Conservation (phyloP, 257 asterid species). For the Buddleja alternifolia region DNA sequence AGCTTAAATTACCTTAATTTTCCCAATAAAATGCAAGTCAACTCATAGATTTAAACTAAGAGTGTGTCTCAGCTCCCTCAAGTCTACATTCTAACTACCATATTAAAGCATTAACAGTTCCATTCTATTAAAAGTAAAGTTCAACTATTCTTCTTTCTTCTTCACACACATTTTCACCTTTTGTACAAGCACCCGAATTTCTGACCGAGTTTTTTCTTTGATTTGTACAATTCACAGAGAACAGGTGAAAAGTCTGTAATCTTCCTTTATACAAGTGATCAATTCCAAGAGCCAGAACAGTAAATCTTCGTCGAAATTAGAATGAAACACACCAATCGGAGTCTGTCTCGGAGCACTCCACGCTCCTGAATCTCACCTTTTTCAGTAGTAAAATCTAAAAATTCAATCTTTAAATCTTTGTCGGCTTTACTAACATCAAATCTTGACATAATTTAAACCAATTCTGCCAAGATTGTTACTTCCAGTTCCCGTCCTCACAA, state of each 20-base stretch:
- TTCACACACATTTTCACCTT: not conserved
- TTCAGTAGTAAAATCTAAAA: not conserved
- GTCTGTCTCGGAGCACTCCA: not conserved
- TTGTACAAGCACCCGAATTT: not conserved
- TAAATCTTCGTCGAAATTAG: not conserved
- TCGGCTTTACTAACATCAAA: not conserved
- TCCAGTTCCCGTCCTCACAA: not conserved
- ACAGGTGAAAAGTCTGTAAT: not conserved
- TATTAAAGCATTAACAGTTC: not conserved
- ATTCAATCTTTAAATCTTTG: not conserved
- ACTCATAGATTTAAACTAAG: constrained; percentile 11
- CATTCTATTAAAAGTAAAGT: not conserved
- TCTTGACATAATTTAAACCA: not conserved
- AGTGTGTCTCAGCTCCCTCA: not conserved
- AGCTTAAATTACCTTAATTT: not conserved
- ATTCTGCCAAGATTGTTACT: not conserved
- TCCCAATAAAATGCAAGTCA: constrained; percentile 10
- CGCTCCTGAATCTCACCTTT: not conserved
- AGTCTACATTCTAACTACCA: constrained; percentile 5
- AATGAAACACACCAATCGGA: not conserved
- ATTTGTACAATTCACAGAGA: too few relatives aligned
- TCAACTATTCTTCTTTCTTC: not conserved
- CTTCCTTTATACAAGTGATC: too few relatives aligned
- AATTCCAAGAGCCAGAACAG: not conserved
- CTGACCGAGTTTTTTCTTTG: not conserved